phyloP scores from a whole-genome alignment of 495 filamentous ascomycete genomes.

The Trichoderma reesei region DNA sequence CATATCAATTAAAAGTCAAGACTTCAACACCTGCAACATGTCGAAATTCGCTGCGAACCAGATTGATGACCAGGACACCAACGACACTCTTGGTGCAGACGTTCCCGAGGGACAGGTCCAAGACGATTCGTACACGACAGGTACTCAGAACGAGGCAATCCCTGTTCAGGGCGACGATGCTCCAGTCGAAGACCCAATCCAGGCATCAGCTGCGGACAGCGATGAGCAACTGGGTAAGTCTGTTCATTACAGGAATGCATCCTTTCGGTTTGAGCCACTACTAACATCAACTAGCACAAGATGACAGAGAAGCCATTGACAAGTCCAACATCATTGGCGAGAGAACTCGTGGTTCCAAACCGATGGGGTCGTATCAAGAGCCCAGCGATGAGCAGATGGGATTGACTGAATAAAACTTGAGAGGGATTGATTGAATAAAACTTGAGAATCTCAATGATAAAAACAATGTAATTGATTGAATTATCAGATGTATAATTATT shows the following conservation, averaged over 20 bases:
- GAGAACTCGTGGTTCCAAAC: conserved; percentile 25
- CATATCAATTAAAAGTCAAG: no score
- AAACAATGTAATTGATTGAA: no score
- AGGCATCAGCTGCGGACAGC: not conserved
- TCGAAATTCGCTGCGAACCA: not conserved
- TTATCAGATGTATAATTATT: no score
- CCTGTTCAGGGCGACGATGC: not conserved
- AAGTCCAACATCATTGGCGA: conserved; percentile 25
- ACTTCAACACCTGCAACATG: not conserved
- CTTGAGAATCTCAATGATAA: no score
- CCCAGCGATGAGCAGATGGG: conserved; percentile 23
- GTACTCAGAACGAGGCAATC: not conserved
- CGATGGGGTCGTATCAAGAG: conserved; percentile 20
- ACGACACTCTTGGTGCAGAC: not conserved
- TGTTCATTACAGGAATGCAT: not conserved
- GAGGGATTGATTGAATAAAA: no score
- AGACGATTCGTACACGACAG: not conserved
- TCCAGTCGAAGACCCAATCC: not conserved
- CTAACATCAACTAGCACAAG: conserved; percentile 15
- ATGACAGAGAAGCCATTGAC: conserved; percentile 30
- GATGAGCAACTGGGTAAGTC: not conserved
- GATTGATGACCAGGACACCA: not conserved
- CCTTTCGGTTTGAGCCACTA: not conserved
- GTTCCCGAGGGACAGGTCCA: not conserved
- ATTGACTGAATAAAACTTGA: not conserved